These are phyloP conservation scores for Dianthus caryophyllus DNA, from an alignment of 148 eudicot species.

Conservation along the genomic window DNA sequence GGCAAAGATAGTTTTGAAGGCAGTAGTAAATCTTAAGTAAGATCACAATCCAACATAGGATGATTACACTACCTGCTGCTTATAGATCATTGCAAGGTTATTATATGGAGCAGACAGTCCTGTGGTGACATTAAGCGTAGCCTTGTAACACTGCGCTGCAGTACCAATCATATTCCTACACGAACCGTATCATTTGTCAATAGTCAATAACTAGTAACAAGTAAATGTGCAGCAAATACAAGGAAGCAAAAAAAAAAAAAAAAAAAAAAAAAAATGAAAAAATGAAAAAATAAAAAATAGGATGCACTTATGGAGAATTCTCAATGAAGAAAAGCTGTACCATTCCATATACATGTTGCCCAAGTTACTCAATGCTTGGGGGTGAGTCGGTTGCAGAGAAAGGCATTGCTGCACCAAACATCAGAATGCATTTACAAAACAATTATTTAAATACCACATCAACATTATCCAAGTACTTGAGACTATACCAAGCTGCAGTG, in stretches of 20 bases:
- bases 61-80: constrained; percentile 66
- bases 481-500: neutral
- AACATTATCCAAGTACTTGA: neutral
- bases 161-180: constrained; percentile 83
- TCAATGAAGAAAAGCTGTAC: constrained; percentile 32
- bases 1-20: neutral
- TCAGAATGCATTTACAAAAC: constrained; percentile 14
- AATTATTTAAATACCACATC: neutral
- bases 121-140: constrained; percentile 78
- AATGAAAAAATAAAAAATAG: too few species aligned
- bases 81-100: constrained; percentile 85
- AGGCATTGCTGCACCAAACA: constrained; percentile 75
- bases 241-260: neutral
- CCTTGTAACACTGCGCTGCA: constrained; percentile 87
- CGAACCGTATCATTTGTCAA: constrained; percentile 16
- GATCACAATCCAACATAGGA: neutral
- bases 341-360: constrained; percentile 98
- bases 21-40: neutral
- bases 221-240: neutral
- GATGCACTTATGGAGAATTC: neutral
- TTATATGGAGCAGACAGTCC: constrained; percentile 96
- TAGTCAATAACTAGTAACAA: constrained; percentile 9
- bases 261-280: too few species aligned
- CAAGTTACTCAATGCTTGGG: constrained; percentile 92
- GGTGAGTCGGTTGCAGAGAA: constrained; percentile 78